phyloP scores from a whole-genome alignment of 768 basidiomycete species.

The Tulasnella sp. region DNA sequence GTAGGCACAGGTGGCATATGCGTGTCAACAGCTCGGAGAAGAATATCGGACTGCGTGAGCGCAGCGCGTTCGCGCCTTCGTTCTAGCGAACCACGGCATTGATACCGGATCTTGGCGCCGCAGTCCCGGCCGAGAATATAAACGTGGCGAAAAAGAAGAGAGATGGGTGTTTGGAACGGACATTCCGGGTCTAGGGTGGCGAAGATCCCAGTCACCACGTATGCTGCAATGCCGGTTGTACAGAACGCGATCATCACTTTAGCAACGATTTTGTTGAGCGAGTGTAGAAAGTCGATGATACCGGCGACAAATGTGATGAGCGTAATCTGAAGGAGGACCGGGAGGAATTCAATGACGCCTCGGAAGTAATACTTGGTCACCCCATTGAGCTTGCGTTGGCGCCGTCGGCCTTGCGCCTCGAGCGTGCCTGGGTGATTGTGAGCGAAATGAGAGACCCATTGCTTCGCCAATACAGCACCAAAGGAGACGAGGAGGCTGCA shows the following conservation, averaged over 20 bases:
- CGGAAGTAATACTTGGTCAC: not conserved
- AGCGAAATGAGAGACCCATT: not conserved
- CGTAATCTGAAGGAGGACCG: not conserved
- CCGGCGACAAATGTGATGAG: conserved; percentile 1
- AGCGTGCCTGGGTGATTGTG: not conserved
- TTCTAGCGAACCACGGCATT: too few species aligned
- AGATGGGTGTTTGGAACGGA: conserved; percentile 5
- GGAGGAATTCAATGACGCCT: conserved; percentile 5
- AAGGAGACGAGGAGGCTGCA: not conserved
- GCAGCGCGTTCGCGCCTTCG: too few species aligned
- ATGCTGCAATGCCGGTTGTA: not conserved
- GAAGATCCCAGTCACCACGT: not conserved
- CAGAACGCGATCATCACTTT: not conserved
- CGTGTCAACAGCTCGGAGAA: too few species aligned
- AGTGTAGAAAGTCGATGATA: conserved; percentile 7
- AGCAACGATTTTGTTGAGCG: not conserved
- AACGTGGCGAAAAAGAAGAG: not conserved
- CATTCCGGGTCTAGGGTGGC: conserved; percentile 5
- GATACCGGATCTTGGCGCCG: not conserved
- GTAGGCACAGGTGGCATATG: not conserved
- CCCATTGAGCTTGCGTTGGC: conserved; percentile 4
- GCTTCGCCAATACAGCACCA: conserved; percentile 6
- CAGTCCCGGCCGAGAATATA: not conserved
- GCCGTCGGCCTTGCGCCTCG: not conserved
- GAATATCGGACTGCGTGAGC: too few species aligned